phyloP scores from a whole-genome alignment of 2,329 filamentous ascomycete genomes.

The Pestalotiopsis sp. region DNA sequence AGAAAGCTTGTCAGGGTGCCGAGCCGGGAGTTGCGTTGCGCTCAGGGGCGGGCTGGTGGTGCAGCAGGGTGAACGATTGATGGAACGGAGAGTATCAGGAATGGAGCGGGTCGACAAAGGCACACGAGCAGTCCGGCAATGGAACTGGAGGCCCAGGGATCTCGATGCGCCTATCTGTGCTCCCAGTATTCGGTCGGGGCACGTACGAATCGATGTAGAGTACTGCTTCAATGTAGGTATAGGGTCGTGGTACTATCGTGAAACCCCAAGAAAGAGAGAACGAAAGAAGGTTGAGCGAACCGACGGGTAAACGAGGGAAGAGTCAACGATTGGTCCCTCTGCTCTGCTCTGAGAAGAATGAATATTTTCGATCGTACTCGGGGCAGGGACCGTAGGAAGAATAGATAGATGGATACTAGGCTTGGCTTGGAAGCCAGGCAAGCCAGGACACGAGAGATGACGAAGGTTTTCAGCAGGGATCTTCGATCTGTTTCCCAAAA shows the following conservation, averaged over 20 bases:
- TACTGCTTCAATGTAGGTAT: neutral
- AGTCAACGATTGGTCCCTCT: neutral
- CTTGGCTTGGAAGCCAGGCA: neutral
- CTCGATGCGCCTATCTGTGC: neutral
- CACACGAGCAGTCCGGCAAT: neutral
- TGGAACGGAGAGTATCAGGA: neutral
- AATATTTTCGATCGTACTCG: slow-evolving; percentile 3
- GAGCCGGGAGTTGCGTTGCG: neutral
- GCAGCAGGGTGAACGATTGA: neutral
- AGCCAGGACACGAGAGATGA: slow-evolving; percentile 7
- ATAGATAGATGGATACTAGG: neutral
- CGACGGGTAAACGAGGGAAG: neutral
- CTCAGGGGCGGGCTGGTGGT: neutral
- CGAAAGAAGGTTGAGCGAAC: neutral
- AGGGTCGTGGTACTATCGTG: neutral
- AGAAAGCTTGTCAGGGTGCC: neutral
- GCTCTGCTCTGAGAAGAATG: neutral
- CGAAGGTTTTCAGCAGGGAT: slow-evolving; percentile 10
- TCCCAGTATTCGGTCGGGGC: neutral
- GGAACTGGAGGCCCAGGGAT: neutral
- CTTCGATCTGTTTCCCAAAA: neutral
- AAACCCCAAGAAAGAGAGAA: neutral
- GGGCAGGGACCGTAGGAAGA: neutral
- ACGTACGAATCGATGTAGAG: neutral
- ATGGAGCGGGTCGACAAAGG: neutral